Evolutionary conservation across 805 yeast species (phyloP), one percentile per base, ranked within the genome.

Genomic region (Danielia reshetovae): DNA sequence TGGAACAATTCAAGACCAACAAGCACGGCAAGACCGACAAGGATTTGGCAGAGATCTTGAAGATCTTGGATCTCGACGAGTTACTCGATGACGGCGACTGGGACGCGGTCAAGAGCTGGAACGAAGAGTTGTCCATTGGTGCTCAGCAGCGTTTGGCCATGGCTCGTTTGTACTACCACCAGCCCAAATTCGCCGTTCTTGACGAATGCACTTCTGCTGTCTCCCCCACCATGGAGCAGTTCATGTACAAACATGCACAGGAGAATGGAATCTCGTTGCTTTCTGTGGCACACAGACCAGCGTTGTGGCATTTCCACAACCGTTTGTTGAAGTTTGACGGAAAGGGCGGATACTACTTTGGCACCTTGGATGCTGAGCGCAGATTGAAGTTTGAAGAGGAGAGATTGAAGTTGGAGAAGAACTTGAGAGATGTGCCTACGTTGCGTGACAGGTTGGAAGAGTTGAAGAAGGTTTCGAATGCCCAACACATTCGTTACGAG

Each of bases 161-260:
- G 84, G 96, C 95, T 2, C 74, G 97, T 51, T 70, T 89, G 59
- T 89, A 85, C 54, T 89, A 88, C 55, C 96, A 89, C 59, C 73
- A 74, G 50, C 97, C 97, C 2, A 83, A 79, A 57, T 89, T 88
- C 69, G 97, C 97, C 0, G 95, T 89, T 17, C 67, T 89, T 45
- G 97, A 89, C 62, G 97, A 89, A 65, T 89, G 96, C 59, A 89
- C 97, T 1, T 86, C 96, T 3, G 90, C 95, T 1, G 95, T 89
- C 2, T 81, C 96, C 0, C 85, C 93, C 8, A 85, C 83, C 40
- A 81, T 88, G 77, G 97, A 89, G 55, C 86, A 83, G 42, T 78
- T 81, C 49, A 88, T 90, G 85, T 89, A 89, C 52, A 60, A 77
- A 33, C 82, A 83, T 51, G 96, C 96, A 0, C 85, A 83, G 54